Evolutionary conservation across 31 red algal species (phyloP), one percentile per base, ranked within the genome.

Genomic region (Odonthalia washingtoniensis): DNA sequence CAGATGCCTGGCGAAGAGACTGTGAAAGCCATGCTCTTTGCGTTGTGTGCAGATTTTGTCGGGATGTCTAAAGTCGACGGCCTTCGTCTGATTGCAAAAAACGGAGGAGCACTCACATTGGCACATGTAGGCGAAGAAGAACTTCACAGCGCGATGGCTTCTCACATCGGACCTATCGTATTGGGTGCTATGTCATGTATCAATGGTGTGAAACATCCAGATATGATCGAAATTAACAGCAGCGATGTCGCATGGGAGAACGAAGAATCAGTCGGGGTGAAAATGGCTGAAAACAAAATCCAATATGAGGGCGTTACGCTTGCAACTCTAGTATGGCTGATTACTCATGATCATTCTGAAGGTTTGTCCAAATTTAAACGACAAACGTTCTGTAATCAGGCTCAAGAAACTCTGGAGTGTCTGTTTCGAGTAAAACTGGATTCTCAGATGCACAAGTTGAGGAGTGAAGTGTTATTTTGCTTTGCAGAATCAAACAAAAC

Each of bases 81-180:
- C 26, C 67, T 87, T 32, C 33, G 49, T 24, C 24, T 30, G 28
- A 33, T 81, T 26, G 74, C 90, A 1, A 62, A 67, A 53, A 45
- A 81, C 37, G 90, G 90, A 41, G 90, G 90, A 67, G 57, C 82
- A 37, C 40, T 92, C 2, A 92, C 90, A 80, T 46, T 77, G 40
- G 63, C 40, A 39, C 18, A 46, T 3, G 73, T 81, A 75, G 52
- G 66, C 3, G 69, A 86, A 49, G 67, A 67, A 62, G 43, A 49
- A n/a, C 74, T 92, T 26, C 38, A 44, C 34, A 79, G 18, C 35
- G 66, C 90, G 1, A 36, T 82, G 0, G 28, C 28, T 45, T 18
- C 57, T 44, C 40, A 86, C 69, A 86, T 92, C n/a, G 75, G 65
- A 9, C 68, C 90, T 32, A 70, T 92, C 37, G 82, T 87, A 28